phyloP scores from a whole-genome alignment of 2,329 filamentous ascomycete species.

The Trichophyton verrucosum region DNA sequence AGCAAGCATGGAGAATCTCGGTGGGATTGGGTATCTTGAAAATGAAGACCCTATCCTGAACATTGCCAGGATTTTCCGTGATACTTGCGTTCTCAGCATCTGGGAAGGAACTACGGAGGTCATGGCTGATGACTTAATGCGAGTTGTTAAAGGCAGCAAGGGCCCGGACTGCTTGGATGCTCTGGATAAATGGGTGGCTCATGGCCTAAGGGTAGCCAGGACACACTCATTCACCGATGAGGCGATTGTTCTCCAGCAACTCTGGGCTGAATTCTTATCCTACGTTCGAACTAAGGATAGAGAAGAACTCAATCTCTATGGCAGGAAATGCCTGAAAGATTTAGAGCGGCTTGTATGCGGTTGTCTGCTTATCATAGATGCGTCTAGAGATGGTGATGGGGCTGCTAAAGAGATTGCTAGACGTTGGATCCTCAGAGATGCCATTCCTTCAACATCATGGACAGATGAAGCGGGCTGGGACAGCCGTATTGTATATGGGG shows the following conservation, averaged over 20 bases:
- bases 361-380: conserved; percentile 23
- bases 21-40: conserved; percentile 24
- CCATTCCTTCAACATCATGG: conserved; percentile 6
- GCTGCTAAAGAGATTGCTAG: conserved; percentile 19
- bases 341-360: conserved; percentile 24
- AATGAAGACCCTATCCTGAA: conserved; percentile 48
- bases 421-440: conserved; percentile 10
- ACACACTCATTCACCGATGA: conserved; percentile 33
- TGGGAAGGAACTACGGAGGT: conserved; percentile 63
- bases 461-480: conserved; percentile 13
- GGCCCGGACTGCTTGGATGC: conserved; percentile 12
- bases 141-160: conserved; percentile 27
- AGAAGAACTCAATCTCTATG: conserved; percentile 23
- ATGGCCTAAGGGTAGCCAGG: conserved; percentile 38
- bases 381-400: conserved; percentile 22
- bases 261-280: conserved; percentile 12
- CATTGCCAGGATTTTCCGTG: conserved; percentile 52
- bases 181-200: conserved; percentile 31
- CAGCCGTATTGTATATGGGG: conserved; percentile 14
- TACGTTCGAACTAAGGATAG: conserved; percentile 8
- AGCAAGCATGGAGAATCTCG: conserved; percentile 23
- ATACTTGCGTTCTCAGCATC: conserved; percentile 51
- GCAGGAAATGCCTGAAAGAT: conserved; percentile 20
- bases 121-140: conserved; percentile 41
- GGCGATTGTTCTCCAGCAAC: conserved; percentile 21